Percentiles rank a stretch among this genome's conserved stretches.
Evolutionary conservation across 2,329 filamentous ascomycete species (phyloP).

Genomic region (Aspergillus candidus): DNA sequence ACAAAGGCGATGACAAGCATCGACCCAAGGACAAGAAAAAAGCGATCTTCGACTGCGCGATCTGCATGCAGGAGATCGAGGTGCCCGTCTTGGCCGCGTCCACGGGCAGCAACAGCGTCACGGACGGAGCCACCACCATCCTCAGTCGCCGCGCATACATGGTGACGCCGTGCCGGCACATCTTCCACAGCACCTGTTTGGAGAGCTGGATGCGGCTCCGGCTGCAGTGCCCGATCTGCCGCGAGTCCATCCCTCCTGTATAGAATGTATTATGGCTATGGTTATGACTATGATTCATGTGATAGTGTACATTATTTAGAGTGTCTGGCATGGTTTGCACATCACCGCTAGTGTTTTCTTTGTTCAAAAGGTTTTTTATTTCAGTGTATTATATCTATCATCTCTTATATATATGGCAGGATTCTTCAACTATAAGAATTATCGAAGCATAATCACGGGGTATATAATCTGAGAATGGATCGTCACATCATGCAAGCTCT

Average conservation of each 20-base stretch:
- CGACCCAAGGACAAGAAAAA: conserved; percentile 45
- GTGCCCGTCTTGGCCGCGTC: conserved; percentile 64
- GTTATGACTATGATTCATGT: neutral
- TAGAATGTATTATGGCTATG: conserved; percentile 36
- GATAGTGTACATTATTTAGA: neutral
- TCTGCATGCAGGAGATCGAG: conserved; percentile 87
- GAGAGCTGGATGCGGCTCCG: conserved; percentile 95
- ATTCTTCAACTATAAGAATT: too few relatives aligned
- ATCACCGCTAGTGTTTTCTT: too few relatives aligned
- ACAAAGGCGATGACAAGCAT: conserved; percentile 40
- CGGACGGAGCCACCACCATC: conserved; percentile 53
- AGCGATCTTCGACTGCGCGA: conserved; percentile 78
- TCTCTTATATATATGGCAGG: too few relatives aligned
- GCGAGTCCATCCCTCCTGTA: conserved; percentile 79
- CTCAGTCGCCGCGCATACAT: conserved; percentile 82
- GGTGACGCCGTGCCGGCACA: conserved; percentile 94
- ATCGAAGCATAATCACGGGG: too few relatives aligned
- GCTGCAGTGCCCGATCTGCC: conserved; percentile 89
- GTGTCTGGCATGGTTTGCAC: too few relatives aligned
- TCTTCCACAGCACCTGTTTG: conserved; percentile 86
- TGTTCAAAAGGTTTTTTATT: too few relatives aligned
- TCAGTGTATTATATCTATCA: too few relatives aligned
- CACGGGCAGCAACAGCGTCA: conserved; percentile 41
- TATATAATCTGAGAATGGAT: too few relatives aligned
- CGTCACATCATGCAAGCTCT: too few relatives aligned